A percentile compares a stretch with the other conserved stretches of the same genome.
phyloP scores from a whole-genome alignment of 2,329 filamentous ascomycete genomes.

The Colletotrichum gigasporum region DNA sequence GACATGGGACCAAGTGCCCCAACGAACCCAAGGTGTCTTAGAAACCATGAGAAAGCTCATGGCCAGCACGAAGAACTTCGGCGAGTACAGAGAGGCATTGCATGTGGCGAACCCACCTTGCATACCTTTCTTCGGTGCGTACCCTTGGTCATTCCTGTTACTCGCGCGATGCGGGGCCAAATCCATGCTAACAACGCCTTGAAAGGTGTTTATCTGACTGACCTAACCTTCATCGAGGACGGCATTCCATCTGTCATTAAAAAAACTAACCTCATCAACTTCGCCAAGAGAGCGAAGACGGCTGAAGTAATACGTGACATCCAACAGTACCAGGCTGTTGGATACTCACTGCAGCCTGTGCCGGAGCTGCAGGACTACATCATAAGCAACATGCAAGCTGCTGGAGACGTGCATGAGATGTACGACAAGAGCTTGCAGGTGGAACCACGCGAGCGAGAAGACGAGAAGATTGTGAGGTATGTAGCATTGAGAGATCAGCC shows the following conservation, averaged over 20 bases:
- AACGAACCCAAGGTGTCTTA: conserved; percentile 80
- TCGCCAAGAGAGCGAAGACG: conserved; percentile 97
- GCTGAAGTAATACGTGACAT: conserved; percentile 98
- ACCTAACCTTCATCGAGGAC: conserved; percentile 98
- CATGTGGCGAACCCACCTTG: conserved; percentile 95
- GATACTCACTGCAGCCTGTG: conserved; percentile 91
- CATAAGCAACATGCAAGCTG: conserved; percentile 92
- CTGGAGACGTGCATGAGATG: conserved; percentile 98
- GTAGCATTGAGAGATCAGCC: conserved; percentile 47
- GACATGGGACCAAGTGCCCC: conserved; percentile 94
- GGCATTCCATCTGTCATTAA: conserved; percentile 97
- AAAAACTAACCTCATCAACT: conserved; percentile 97
- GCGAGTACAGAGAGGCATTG: conserved; percentile 92
- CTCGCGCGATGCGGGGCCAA: too few relatives aligned
- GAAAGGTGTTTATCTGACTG: conserved; percentile 91
- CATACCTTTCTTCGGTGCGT: conserved; percentile 94
- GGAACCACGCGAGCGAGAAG: conserved; percentile 94
- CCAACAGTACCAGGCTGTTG: conserved; percentile 97
- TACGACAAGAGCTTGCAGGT: conserved; percentile 96
- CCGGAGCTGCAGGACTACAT: conserved; percentile 97
- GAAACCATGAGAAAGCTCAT: conserved; percentile 95
- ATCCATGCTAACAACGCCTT: not conserved
- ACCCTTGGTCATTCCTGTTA: not conserved
- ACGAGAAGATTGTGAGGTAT: conserved; percentile 99
- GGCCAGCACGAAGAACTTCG: conserved; percentile 98